A percentile compares a stretch with the other conserved stretches of the same genome.
Evolutionary conservation across 1,284 basidiomycete species (phyloP).

Genomic region (Cutaneotrichosporon spelunceum): DNA sequence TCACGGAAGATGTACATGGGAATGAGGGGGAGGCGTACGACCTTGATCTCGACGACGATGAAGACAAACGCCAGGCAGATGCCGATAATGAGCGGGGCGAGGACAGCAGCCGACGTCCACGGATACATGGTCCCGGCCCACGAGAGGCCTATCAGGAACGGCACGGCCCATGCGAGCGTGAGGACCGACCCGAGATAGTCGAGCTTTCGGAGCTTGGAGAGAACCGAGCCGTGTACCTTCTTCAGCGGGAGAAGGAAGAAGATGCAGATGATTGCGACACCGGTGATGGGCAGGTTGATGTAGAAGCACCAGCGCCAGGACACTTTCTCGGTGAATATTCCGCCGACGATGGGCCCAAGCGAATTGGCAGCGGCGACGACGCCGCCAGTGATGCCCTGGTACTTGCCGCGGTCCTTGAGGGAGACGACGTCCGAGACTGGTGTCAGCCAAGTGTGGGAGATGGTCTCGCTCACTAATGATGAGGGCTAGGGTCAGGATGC

Average conservation of each 20-base stretch:
- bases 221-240: slow-evolving; percentile 60
- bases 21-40: slow-evolving; percentile 63
- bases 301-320: slow-evolving; percentile 52
- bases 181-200: slow-evolving; percentile 64
- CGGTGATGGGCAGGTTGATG: slow-evolving; percentile 62
- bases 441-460: not conserved
- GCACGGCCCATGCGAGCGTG: slow-evolving; percentile 59
- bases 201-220: slow-evolving; percentile 59
- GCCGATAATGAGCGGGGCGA: slow-evolving; percentile 61
- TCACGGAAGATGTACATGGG: slow-evolving; percentile 69
- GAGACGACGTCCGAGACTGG: slow-evolving; percentile 37
- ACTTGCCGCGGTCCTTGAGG: slow-evolving; percentile 48
- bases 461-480: slow-evolving; percentile 26
- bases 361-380: slow-evolving; percentile 43
- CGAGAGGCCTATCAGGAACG: slow-evolving; percentile 66
- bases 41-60: slow-evolving; percentile 68
- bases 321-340: slow-evolving; percentile 36
- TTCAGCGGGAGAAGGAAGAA: slow-evolving; percentile 65
- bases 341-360: slow-evolving; percentile 47
- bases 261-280: slow-evolving; percentile 57
- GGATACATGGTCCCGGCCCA: slow-evolving; percentile 69
- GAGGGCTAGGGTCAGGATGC: slow-evolving; percentile 35
- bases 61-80: slow-evolving; percentile 59
- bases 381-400: slow-evolving; percentile 43
- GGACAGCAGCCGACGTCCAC: slow-evolving; percentile 62